These are phyloP conservation scores for Cnidoscolus chayamansa DNA, from an alignment of 441 rosid species.

Conservation along the genomic window DNA sequence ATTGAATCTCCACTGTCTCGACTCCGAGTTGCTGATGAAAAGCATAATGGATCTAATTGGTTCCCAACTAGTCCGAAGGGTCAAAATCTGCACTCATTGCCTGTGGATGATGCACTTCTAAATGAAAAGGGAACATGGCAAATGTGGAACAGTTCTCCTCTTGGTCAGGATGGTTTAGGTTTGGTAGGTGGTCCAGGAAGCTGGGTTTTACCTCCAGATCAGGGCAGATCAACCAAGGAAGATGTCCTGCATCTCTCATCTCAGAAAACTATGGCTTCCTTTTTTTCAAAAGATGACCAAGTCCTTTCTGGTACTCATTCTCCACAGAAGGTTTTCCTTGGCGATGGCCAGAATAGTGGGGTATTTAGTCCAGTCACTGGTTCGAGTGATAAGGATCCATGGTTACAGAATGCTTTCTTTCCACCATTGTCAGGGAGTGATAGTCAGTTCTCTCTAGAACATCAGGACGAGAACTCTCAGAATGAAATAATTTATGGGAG, in stretches of 20 bases:
- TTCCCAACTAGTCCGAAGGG: constrained; percentile 38
- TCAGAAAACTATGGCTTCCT: constrained; percentile 29
- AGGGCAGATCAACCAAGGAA: constrained; percentile 48
- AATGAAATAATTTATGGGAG: constrained; percentile 55
- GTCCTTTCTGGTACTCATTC: constrained; percentile 42
- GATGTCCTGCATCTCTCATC: constrained; percentile 41
- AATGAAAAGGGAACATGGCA: constrained; percentile 79
- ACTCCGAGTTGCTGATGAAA: constrained; percentile 57
- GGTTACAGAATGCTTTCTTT: constrained; percentile 63
- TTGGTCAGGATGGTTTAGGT: constrained; percentile 69
- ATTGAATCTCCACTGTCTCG: constrained; percentile 84
- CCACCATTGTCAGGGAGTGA: constrained; percentile 58
- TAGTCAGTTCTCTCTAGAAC: constrained; percentile 39
- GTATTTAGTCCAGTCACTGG: constrained; percentile 53
- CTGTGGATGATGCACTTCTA: constrained; percentile 34
- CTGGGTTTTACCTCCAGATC: constrained; percentile 59
- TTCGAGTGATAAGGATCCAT: constrained; percentile 61
- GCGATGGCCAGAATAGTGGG: constrained; percentile 55
- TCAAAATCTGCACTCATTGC: constrained; percentile 36
- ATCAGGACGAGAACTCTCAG: constrained; percentile 40
- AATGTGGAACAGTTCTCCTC: constrained; percentile 85
- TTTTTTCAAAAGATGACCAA: constrained; percentile 68
- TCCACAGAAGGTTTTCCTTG: constrained; percentile 60
- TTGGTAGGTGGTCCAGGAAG: constrained; percentile 54
- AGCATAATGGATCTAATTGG: constrained; percentile 45